These are phyloP conservation scores for Chaetoceros tenuissimus DNA, from an alignment of 108 stramenopile genomes.

Conservation along the genomic window DNA sequence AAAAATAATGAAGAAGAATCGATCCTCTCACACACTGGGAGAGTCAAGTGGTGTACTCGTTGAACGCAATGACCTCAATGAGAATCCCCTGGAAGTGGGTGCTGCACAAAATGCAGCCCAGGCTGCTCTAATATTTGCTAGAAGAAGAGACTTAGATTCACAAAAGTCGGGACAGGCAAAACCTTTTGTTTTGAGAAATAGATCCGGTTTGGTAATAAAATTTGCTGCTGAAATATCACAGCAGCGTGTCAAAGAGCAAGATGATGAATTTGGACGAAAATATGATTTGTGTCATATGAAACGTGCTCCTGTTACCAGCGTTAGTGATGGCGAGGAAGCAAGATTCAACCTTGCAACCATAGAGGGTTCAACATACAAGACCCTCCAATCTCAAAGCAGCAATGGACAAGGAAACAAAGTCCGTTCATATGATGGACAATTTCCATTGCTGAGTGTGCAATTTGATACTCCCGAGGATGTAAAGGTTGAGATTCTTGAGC, in stretches of 20 bases:
- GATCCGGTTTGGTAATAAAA: slow-evolving; percentile 42
- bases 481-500: slow-evolving; percentile 24
- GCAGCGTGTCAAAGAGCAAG: not conserved
- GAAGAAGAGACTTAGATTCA: slow-evolving; percentile 32
- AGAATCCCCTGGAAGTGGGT: not conserved
- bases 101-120: slow-evolving; percentile 25
- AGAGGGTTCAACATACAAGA: slow-evolving; percentile 3
- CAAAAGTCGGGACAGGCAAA: slow-evolving; percentile 37
- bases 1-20: not conserved
- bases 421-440: slow-evolving; percentile 42
- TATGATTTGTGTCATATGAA: slow-evolving; percentile 20
- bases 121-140: slow-evolving; percentile 44
- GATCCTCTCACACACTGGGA: not conserved
- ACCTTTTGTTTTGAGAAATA: slow-evolving; percentile 58
- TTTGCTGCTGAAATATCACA: slow-evolving; percentile 25
- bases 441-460: slow-evolving; percentile 35
- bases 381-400: not conserved
- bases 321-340: slow-evolving; percentile 40
- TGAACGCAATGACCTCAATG: not conserved
- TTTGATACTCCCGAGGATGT: slow-evolving; percentile 38
- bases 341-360: slow-evolving; percentile 42
- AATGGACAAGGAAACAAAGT: slow-evolving; percentile 20
- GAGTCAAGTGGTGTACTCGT: not conserved
- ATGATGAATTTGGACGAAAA: slow-evolving; percentile 21
- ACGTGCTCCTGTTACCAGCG: slow-evolving; percentile 5